Evolutionary conservation across 2,329 filamentous ascomycete genomes (phyloP).

Genomic region (Plectosphaerella plurivora): DNA sequence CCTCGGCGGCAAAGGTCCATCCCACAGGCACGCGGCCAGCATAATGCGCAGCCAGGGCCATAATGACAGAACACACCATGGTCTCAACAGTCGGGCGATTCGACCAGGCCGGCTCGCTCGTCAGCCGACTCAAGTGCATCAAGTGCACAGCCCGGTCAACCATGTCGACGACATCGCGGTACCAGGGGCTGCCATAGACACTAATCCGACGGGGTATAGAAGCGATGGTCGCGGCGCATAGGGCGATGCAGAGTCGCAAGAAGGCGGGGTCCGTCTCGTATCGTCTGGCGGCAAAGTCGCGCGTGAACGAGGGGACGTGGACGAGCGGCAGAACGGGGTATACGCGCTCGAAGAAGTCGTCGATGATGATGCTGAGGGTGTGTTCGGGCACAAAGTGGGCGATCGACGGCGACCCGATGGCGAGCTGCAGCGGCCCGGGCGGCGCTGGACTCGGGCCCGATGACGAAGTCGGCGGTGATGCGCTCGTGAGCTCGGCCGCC

Average conservation of each 20-base stretch:
- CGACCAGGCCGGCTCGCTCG: not conserved
- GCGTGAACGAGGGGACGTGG: conserved; percentile 11
- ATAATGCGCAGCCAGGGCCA: not conserved
- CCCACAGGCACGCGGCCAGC: not conserved
- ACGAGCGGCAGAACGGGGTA: conserved; percentile 16
- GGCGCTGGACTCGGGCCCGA: not conserved
- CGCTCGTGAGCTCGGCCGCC: not conserved
- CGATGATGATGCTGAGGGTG: conserved; percentile 12
- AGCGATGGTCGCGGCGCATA: conserved; percentile 16
- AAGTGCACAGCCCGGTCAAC: not conserved
- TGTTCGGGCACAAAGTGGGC: conserved; percentile 13
- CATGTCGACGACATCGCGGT: conserved; percentile 1
- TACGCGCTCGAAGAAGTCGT: conserved; percentile 13
- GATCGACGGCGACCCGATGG: conserved; percentile 5
- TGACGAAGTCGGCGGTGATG: not conserved
- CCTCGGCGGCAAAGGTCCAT: not conserved
- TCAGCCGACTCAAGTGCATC: not conserved
- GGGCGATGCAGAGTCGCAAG: conserved; percentile 14
- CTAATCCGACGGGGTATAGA: conserved; percentile 14
- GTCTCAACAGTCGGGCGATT: not conserved
- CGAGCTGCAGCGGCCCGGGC: conserved; percentile 2
- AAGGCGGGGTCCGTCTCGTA: conserved; percentile 13
- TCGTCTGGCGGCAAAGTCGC: conserved; percentile 4
- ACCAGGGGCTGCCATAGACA: conserved; percentile 4
- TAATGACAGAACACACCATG: not conserved